A percentile compares a stretch with the other conserved stretches of the same genome.
phyloP scores from a whole-genome alignment of 1,284 basidiomycete genomes.

The Testicularia cyperi region DNA sequence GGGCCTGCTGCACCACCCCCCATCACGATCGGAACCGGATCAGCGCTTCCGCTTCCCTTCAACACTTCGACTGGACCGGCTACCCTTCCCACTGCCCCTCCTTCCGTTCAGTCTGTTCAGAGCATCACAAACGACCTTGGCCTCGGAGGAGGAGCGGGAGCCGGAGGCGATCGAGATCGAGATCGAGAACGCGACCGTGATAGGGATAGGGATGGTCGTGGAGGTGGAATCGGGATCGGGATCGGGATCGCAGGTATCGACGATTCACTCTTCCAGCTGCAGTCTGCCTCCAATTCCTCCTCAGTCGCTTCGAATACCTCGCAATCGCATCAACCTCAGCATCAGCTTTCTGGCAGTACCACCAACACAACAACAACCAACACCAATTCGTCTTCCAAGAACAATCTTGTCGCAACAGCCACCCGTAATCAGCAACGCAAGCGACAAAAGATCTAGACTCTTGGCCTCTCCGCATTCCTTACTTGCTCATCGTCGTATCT shows the following conservation, averaged over 20 bases:
- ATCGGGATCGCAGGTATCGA: neutral
- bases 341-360: neutral
- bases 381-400: neutral
- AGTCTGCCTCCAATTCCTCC: too few species aligned
- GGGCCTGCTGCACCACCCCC: constrained; percentile 29
- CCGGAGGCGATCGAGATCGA: too few species aligned
- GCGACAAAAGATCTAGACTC: constrained; percentile 28
- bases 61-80: too few species aligned
- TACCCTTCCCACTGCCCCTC: neutral
- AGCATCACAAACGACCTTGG: too few species aligned
- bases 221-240: too few species aligned
- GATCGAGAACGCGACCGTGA: too few species aligned
- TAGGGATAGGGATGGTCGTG: too few species aligned
- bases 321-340: neutral
- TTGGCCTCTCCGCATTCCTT: too few species aligned
- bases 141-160: too few species aligned
- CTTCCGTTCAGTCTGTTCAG: neutral
- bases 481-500: too few species aligned
- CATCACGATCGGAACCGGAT: constrained; percentile 10
- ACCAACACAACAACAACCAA: neutral
- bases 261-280: neutral
- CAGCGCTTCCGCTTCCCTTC: neutral
- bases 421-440: constrained; percentile 33
- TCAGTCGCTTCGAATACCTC: too few species aligned
- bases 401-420: constrained; percentile 17